Conservation (phyloP, 129 eudicot genomes). For the Deinandra increscens region DNA sequence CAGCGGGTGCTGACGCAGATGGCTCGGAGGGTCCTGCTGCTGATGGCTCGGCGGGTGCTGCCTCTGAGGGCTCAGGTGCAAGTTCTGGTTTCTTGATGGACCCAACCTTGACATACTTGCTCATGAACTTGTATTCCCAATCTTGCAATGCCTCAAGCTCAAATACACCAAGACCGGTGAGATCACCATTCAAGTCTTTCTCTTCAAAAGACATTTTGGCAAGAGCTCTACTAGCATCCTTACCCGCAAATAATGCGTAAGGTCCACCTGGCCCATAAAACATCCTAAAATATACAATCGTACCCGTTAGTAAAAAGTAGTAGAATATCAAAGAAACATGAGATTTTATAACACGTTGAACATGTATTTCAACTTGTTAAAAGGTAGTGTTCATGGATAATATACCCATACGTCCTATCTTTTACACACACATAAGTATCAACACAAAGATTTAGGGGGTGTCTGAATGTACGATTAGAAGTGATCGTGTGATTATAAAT, state of each 20-base stretch:
- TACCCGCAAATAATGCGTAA: constrained; percentile 86
- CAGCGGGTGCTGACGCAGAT: not conserved
- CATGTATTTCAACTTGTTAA: too few species aligned
- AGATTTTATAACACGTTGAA: not conserved
- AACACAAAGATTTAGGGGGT: too few species aligned
- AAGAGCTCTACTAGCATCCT: constrained; percentile 94
- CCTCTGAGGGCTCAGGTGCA: constrained; percentile 28
- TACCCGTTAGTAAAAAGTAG: not conserved
- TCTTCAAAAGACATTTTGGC: constrained; percentile 96
- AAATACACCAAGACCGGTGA: constrained; percentile 74
- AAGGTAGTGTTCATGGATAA: too few species aligned
- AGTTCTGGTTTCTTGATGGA: constrained; percentile 50
- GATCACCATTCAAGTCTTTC: constrained; percentile 46
- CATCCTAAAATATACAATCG: constrained; percentile 43
- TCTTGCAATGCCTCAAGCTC: constrained; percentile 92
- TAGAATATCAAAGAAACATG: not conserved
- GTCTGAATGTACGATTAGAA: too few species aligned
- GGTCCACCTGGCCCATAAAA: constrained; percentile 98
- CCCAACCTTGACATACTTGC: constrained; percentile 91
- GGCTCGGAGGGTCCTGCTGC: constrained; percentile 12
- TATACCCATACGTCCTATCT: too few species aligned
- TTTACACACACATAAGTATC: too few species aligned
- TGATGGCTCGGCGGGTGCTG: constrained; percentile 18
- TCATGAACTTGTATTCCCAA: constrained; percentile 99
- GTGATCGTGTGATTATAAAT: not conserved